Conservation (phyloP, 768 basidiomycete genomes). For the Tephrocybe rancida region DNA sequence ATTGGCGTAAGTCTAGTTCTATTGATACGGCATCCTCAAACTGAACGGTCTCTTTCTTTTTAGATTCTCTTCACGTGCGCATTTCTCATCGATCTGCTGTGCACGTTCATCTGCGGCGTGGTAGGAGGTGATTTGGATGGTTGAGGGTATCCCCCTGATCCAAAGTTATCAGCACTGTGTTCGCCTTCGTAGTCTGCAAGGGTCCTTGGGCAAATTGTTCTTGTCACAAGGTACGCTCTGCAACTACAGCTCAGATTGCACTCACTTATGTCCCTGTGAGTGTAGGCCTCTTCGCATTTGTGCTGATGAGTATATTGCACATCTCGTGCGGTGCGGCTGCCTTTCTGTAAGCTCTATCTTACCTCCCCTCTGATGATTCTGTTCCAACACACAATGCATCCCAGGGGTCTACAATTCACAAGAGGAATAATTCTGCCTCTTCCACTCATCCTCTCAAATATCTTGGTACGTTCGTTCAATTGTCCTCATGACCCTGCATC, state of each 20-base stretch:
- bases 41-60: not conserved
- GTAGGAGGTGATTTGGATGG: too few relatives aligned
- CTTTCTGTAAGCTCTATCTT: conserved; percentile 12
- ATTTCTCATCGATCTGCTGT: conserved; percentile 21
- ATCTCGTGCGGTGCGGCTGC: conserved; percentile 17
- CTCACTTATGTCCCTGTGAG: not conserved
- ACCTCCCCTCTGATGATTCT: not conserved
- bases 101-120: not conserved
- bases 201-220: conserved; percentile 23
- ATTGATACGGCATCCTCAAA: not conserved
- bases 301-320: conserved; percentile 22
- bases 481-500: not conserved
- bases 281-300: conserved; percentile 20
- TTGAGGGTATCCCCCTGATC: conserved; percentile 2
- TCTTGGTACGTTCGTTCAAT: conserved; percentile 18
- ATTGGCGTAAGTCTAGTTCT: too few relatives aligned
- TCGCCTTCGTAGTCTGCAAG: conserved; percentile 24
- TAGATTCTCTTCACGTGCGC: conserved; percentile 20
- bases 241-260: not conserved
- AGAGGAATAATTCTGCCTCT: conserved; percentile 22
- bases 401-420: not conserved
- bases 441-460: conserved; percentile 19
- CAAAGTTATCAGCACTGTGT: conserved; percentile 26
- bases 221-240: conserved; percentile 20
- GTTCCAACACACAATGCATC: not conserved